These are phyloP conservation scores for Davidsoniella australis DNA, from an alignment of 2,329 filamentous ascomycete genomes.

Conservation along the genomic window DNA sequence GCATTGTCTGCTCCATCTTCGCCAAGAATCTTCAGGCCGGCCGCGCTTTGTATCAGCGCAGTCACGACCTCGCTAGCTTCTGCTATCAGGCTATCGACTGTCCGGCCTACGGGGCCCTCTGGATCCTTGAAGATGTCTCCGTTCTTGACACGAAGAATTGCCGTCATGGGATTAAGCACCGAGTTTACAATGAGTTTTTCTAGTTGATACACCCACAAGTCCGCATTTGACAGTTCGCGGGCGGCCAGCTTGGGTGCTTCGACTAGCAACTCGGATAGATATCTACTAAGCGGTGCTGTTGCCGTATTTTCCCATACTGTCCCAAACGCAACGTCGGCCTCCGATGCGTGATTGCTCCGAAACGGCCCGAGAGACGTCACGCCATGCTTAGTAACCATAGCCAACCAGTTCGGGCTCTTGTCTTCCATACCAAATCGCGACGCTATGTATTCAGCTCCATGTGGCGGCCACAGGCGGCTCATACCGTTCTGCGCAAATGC, in stretches of 20 bases:
- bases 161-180: slow-evolving; percentile 73
- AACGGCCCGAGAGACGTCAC: slow-evolving; percentile 34
- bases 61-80: slow-evolving; percentile 58
- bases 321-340: slow-evolving; percentile 31
- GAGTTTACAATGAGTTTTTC: slow-evolving; percentile 74
- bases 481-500: slow-evolving; percentile 79
- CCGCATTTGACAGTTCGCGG: slow-evolving; percentile 22
- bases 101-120: slow-evolving; percentile 29
- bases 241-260: slow-evolving; percentile 27
- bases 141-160: slow-evolving; percentile 59
- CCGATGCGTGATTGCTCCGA: slow-evolving; percentile 33
- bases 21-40: slow-evolving; percentile 5
- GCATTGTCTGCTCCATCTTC: slow-evolving; percentile 14
- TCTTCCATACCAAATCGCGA: slow-evolving; percentile 22
- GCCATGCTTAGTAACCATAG: slow-evolving; percentile 45
- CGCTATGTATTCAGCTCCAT: slow-evolving; percentile 26
- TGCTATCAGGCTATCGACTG: slow-evolving; percentile 52
- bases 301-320: slow-evolving; percentile 22
- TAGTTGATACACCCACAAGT: slow-evolving; percentile 48
- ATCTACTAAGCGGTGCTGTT: slow-evolving; percentile 14
- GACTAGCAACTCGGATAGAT: slow-evolving; percentile 27
- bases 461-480: slow-evolving; percentile 44
- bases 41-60: slow-evolving; percentile 4
- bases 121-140: slow-evolving; percentile 50
- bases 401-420: slow-evolving; percentile 48